Evolutionary conservation across 2,329 filamentous ascomycete genomes (phyloP).

Genomic region (Colletotrichum sp.): DNA sequence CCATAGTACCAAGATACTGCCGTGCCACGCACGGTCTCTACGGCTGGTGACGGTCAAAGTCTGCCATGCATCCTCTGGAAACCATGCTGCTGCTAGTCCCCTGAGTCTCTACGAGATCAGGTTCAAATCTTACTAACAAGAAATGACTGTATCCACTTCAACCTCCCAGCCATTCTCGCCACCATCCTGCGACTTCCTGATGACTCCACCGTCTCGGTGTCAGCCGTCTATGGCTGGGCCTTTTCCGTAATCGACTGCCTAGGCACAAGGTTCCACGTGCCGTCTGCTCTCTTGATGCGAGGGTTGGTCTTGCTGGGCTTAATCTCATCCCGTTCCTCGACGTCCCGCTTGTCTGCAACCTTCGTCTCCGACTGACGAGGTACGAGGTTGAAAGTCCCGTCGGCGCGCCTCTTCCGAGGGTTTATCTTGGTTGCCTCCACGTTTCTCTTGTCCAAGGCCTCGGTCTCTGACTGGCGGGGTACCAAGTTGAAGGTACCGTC

Average conservation of each 20-base stretch:
- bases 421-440: not conserved
- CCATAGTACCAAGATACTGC: not conserved
- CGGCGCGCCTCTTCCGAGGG: not conserved
- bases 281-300: not conserved
- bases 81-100: not conserved
- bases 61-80: not conserved
- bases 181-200: not conserved
- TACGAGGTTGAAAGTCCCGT: not conserved
- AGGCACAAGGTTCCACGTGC: not conserved
- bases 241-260: not conserved
- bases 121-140: not conserved
- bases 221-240: not conserved
- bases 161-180: not conserved
- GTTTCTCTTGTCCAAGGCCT: rapidly evolving
- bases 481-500: not conserved
- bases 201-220: not conserved
- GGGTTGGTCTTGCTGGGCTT: not conserved
- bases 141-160: not conserved
- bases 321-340: not conserved
- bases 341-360: not conserved
- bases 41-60: not conserved
- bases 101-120: not conserved
- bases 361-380: not conserved
- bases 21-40: not conserved
- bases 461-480: rapidly evolving